Conservation (phyloP, 352 stramenopile genomes). For the Phytopythium ostracodes region DNA sequence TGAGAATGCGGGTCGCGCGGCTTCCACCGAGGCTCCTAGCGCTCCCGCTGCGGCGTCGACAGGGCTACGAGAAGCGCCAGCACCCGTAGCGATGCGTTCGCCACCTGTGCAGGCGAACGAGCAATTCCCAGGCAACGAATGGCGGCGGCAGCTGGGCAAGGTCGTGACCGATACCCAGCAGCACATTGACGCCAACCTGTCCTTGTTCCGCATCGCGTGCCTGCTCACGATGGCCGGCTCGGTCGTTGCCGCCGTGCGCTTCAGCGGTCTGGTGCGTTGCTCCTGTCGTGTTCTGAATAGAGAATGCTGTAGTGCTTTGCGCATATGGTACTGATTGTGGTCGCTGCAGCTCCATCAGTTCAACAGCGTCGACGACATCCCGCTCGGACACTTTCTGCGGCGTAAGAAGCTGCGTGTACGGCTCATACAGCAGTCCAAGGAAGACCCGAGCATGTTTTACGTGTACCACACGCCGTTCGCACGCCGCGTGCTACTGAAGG, state of each 20-base stretch:
- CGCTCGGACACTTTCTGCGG: constrained; percentile 53
- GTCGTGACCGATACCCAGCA: constrained; percentile 34
- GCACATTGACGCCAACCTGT: constrained; percentile 62
- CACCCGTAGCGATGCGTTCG: neutral
- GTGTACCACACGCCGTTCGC: constrained; percentile 79
- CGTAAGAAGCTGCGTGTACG: constrained; percentile 73
- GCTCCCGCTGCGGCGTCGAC: neutral
- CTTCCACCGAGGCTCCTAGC: neutral
- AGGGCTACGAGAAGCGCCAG: neutral
- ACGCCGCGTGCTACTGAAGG: constrained; percentile 50
- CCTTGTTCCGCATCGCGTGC: constrained; percentile 55
- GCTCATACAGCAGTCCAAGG: constrained; percentile 57
- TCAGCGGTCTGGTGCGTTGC: constrained; percentile 49
- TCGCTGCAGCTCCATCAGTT: constrained; percentile 36
- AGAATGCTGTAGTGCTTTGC: neutral
- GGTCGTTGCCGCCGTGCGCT: constrained; percentile 31
- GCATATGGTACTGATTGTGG: neutral
- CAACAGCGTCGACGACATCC: constrained; percentile 55
- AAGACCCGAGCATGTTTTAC: constrained; percentile 73
- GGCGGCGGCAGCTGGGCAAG: constrained; percentile 25
- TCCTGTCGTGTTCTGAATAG: neutral
- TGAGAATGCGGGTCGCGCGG: too few species aligned
- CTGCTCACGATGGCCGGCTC: constrained; percentile 43
- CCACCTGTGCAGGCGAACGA: neutral
- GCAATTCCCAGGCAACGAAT: neutral